Base-by-base conservation (phyloP, 1,284 basidiomycete species). In the Rhodotorula sp. region DNA sequence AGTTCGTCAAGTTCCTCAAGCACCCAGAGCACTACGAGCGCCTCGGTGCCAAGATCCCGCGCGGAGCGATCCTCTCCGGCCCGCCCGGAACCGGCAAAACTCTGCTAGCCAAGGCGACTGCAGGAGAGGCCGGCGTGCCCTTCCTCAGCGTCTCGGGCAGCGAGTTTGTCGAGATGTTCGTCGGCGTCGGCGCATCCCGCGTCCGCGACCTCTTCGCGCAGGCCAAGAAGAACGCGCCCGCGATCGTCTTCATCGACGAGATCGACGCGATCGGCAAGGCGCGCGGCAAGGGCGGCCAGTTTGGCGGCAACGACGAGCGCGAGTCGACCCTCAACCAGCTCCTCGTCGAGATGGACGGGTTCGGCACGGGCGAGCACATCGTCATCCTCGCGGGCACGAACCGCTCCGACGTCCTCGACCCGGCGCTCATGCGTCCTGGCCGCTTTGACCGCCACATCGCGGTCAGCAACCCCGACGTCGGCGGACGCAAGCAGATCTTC, bases 121-220 rank as follows among this genome's bases (percentile, higher is more conserved):
- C 97, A 4, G 96, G 96, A 64, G 96, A 99, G 83, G 96, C 96
- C 17, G 91, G 89, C 61, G 96, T 98, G 6, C 96, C 96, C 53
- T 99, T 99, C 89, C 87, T 98, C 67, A 97, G 94, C 37, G 96
- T 99, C 53, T 98, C 96, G 57, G 96, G 97, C 67, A 98, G 96
- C 67, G 97, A 99, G 82, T 99, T 99, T 80, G 94, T 99, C 74
- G 97, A 99, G 84, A 98, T 99, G 94, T 99, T 99, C 81, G 97
- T 99, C 75, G 96, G 96, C 84, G 97, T 99, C 68, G 96, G 96
- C 78, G 94, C 96, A 4, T 97, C 94, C 21, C 90, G 97, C 77
- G 97, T 99, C 22, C 89, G 96, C 66, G 96, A 99, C 83, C 88
- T 99, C 66, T 99, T 99, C 81, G 91, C 94, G 41, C 94, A 90